Evolutionary conservation across 805 yeast genomes (phyloP).

Genomic region (Teunomyces barrocoloradensis): DNA sequence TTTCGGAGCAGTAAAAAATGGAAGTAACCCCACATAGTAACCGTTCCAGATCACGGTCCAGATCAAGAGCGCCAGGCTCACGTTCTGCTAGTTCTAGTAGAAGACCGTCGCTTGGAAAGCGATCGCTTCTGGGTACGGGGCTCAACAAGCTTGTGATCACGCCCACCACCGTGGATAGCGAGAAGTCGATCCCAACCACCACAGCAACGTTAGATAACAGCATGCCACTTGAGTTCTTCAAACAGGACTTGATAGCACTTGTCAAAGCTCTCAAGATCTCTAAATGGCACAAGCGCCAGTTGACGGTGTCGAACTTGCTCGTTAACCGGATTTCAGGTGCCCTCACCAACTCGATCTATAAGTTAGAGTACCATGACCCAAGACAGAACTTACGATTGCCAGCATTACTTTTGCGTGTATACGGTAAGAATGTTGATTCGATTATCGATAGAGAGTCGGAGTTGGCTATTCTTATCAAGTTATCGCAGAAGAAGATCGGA

Average conservation of each 20-base stretch:
- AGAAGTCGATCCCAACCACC: constrained; percentile 46
- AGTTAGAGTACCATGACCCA: constrained; percentile 53
- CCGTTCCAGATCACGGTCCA: constrained; percentile 38
- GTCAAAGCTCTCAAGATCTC: constrained; percentile 63
- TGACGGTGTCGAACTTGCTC: constrained; percentile 40
- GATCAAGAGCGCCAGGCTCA: constrained; percentile 31
- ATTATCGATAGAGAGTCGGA: constrained; percentile 86
- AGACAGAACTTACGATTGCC: constrained; percentile 44
- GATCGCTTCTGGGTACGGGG: constrained; percentile 37
- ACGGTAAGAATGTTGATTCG: constrained; percentile 83
- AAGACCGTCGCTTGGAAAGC: constrained; percentile 32
- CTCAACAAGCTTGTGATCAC: constrained; percentile 26
- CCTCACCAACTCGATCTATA: constrained; percentile 84
- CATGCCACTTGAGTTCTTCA: constrained; percentile 80
- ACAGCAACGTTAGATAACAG: constrained; percentile 67
- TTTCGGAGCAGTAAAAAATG: constrained; percentile 6
- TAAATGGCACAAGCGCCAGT: constrained; percentile 70
- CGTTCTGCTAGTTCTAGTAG: constrained; percentile 34
- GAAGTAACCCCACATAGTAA: constrained; percentile 16
- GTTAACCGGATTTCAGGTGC: constrained; percentile 85
- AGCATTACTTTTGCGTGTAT: constrained; percentile 70
- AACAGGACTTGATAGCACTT: constrained; percentile 70
- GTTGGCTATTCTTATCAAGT: constrained; percentile 64
- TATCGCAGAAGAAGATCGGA: constrained; percentile 78
- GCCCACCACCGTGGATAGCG: constrained; percentile 26